Conservation (phyloP, 139 green algal species). For the Ettlia oleoabundans region DNA sequence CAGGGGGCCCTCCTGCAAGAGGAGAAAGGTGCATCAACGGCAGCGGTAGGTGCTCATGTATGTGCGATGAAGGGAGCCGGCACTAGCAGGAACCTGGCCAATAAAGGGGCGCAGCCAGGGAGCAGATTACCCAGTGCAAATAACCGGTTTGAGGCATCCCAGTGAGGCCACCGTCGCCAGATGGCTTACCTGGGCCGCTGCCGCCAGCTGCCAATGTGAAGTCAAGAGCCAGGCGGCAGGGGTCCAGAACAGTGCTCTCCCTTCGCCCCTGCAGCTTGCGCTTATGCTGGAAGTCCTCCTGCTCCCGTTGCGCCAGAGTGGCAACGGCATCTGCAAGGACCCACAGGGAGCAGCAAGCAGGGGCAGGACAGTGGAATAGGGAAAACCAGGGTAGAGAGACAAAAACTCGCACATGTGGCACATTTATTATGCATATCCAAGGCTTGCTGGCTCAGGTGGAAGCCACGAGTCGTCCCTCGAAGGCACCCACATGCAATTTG, state of each 20-base stretch:
- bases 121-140: too few relatives aligned
- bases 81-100: too few relatives aligned
- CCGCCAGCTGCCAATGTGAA: slow-evolving; percentile 36
- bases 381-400: neutral
- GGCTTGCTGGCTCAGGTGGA: too few relatives aligned
- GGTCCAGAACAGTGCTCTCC: slow-evolving; percentile 62
- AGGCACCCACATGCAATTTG: too few relatives aligned
- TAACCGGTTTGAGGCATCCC: neutral
- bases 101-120: too few relatives aligned
- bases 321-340: slow-evolving; percentile 9
- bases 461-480: too few relatives aligned
- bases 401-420: too few relatives aligned
- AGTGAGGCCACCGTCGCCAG: too few relatives aligned
- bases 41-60: too few relatives aligned
- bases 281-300: slow-evolving; percentile 31
- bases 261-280: slow-evolving; percentile 37
- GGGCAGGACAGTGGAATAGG: neutral
- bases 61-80: neutral
- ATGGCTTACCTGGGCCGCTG: neutral
- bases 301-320: slow-evolving; percentile 14
- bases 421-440: too few relatives aligned
- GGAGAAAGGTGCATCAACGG: neutral
- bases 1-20: neutral
- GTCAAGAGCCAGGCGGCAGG: slow-evolving; percentile 50
- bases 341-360: neutral